A percentile compares a stretch with the other conserved stretches of the same genome.
Evolutionary conservation across 192 early-diverging fungal genomes (phyloP).

Genomic region (Rhizophagus clarus): DNA sequence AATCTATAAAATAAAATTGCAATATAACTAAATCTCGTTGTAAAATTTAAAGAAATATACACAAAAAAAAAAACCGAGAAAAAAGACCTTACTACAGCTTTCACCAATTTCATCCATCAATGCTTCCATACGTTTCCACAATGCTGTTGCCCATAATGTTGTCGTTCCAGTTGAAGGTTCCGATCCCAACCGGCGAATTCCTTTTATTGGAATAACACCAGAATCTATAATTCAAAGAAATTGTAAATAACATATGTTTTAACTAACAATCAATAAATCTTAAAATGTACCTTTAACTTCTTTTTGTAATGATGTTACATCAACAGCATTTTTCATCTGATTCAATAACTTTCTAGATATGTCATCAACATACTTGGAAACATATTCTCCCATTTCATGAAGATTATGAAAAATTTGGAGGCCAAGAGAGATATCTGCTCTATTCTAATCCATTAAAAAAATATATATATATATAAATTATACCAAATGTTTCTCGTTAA

Average conservation of each 20-base stretch:
- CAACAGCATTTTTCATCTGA: conserved; percentile 51
- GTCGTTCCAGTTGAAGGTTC: conserved; percentile 52
- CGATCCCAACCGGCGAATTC: conserved; percentile 50
- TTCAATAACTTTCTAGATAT: conserved; percentile 43
- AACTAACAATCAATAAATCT: neutral
- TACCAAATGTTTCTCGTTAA: neutral
- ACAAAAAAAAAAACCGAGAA: neutral
- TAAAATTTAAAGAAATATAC: neutral
- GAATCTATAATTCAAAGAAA: conserved; percentile 35
- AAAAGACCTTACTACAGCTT: conserved; percentile 54
- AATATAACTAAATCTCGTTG: neutral
- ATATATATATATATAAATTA: neutral
- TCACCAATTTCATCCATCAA: conserved; percentile 55
- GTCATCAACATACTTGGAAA: conserved; percentile 39
- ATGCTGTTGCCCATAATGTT: conserved; percentile 43
- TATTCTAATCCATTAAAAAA: conserved; percentile 34
- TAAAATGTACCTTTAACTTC: conserved; percentile 48
- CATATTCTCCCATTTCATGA: conserved; percentile 45
- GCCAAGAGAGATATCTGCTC: conserved; percentile 53
- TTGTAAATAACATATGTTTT: neutral
- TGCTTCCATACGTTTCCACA: conserved; percentile 58
- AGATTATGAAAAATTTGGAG: conserved; percentile 59
- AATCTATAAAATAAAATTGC: conserved; percentile 36
- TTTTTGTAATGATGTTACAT: conserved; percentile 53
- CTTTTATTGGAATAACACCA: conserved; percentile 32